These are phyloP conservation scores for Zygosaccharomyces siamensis DNA, from an alignment of 805 yeast species.

Conservation along the genomic window DNA sequence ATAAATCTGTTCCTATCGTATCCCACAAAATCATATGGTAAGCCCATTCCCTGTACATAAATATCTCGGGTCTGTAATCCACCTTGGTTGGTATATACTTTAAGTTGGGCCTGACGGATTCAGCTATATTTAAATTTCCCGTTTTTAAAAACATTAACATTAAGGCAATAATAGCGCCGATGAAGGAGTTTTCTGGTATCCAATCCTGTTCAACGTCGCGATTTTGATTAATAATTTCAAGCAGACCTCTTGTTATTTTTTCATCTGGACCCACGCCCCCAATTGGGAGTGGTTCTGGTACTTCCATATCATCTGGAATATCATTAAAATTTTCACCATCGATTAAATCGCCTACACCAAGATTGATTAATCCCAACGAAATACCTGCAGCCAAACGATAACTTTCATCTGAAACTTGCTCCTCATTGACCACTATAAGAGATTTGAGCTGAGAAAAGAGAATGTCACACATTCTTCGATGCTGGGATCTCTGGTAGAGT, in stretches of 20 bases:
- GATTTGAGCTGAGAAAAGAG: slow-evolving; percentile 60
- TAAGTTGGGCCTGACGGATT: slow-evolving; percentile 53
- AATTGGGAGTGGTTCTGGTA: slow-evolving; percentile 25
- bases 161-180: slow-evolving; percentile 74
- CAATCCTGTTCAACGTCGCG: slow-evolving; percentile 28
- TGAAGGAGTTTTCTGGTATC: slow-evolving; percentile 37
- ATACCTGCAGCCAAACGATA: slow-evolving; percentile 86
- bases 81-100: slow-evolving; percentile 46
- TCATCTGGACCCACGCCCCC: slow-evolving; percentile 10
- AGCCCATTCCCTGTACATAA: slow-evolving; percentile 61
- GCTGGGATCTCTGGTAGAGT: slow-evolving; percentile 70
- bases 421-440: slow-evolving; percentile 50
- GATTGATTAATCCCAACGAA: slow-evolving; percentile 75
- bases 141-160: slow-evolving; percentile 70
- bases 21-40: slow-evolving; percentile 71
- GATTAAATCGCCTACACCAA: slow-evolving; percentile 58
- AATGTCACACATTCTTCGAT: slow-evolving; percentile 80
- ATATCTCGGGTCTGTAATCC: slow-evolving; percentile 62
- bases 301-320: slow-evolving; percentile 55
- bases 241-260: slow-evolving; percentile 44
- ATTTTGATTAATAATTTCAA: slow-evolving; percentile 17
- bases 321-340: slow-evolving; percentile 34
- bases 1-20: slow-evolving; percentile 41
- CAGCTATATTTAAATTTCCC: slow-evolving; percentile 53
- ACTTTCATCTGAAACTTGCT: slow-evolving; percentile 60